phyloP scores from a whole-genome alignment of 2,329 filamentous ascomycete genomes.

The Phialemonium atrogriseum region DNA sequence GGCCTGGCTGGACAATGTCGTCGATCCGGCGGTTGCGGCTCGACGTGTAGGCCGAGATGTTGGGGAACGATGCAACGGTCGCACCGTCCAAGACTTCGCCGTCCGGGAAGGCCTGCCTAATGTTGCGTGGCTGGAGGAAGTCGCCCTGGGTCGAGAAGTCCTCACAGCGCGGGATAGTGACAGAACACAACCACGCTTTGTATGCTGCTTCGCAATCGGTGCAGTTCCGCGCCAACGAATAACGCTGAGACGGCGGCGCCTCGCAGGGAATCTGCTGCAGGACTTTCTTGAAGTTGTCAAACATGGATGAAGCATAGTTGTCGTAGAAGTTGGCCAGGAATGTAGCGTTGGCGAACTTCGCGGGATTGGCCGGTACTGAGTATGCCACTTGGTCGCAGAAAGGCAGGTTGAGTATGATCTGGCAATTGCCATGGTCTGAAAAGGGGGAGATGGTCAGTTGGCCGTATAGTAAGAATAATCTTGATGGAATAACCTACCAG shows the following conservation, averaged over 20 bases:
- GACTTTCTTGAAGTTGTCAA: conserved; percentile 70
- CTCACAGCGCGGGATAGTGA: conserved; percentile 85
- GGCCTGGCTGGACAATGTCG: conserved; percentile 62
- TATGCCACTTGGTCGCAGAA: conserved; percentile 89
- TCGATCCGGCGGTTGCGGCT: conserved; percentile 72
- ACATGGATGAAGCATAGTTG: conserved; percentile 59
- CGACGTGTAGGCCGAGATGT: conserved; percentile 34
- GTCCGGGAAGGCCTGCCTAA: conserved; percentile 62
- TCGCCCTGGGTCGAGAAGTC: conserved; percentile 55
- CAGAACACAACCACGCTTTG: conserved; percentile 91
- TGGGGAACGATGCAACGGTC: conserved; percentile 22
- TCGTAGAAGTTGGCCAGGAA: conserved; percentile 71
- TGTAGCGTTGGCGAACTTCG: conserved; percentile 49
- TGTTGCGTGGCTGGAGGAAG: conserved; percentile 62
- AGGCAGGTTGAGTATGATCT: conserved; percentile 74
- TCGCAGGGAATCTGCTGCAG: conserved; percentile 83
- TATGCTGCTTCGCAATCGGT: conserved; percentile 70
- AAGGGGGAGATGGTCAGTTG: conserved; percentile 5
- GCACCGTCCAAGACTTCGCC: conserved; percentile 40
- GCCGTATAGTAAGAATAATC: neutral
- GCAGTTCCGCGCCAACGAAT: conserved; percentile 74
- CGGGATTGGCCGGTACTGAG: conserved; percentile 74
- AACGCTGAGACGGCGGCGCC: conserved; percentile 61
- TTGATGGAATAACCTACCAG: conserved; percentile 46
- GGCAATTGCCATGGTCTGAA: conserved; percentile 64